phyloP scores from a whole-genome alignment of 169 alveolate genomes.

The Plasmodium cynomolgi region DNA sequence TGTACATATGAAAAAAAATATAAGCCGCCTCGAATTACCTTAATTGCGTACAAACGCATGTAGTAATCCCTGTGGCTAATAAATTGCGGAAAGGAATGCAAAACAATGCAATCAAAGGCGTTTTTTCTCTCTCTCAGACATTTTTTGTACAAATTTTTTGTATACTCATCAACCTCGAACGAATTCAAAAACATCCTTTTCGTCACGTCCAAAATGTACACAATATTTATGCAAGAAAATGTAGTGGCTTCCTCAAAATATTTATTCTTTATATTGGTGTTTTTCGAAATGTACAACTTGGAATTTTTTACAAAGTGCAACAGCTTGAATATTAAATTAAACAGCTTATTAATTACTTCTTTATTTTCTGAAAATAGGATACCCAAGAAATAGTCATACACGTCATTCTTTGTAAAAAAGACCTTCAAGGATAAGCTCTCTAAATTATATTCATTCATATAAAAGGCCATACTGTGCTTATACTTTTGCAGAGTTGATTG shows the following conservation, averaged over 20 bases:
- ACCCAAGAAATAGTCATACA: conserved; percentile 29
- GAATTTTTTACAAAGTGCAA: conserved; percentile 41
- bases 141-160: conserved; percentile 42
- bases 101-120: conserved; percentile 39
- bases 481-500: not conserved
- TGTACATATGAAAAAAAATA: not conserved
- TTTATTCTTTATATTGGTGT: conserved; percentile 35
- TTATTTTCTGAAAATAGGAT: conserved; percentile 58
- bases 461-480: not conserved
- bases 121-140: conserved; percentile 6
- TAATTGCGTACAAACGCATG: conserved; percentile 26
- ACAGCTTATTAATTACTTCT: conserved; percentile 36
- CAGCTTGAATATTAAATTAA: conserved; percentile 38
- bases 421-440: conserved; percentile 10
- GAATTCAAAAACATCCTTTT: conserved; percentile 26
- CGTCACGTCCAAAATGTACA: conserved; percentile 47
- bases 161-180: conserved; percentile 49
- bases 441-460: conserved; percentile 34
- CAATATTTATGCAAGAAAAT: conserved; percentile 49
- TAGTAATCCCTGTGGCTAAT: conserved; percentile 30
- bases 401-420: conserved; percentile 23
- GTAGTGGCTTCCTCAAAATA: conserved; percentile 41
- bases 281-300: conserved; percentile 30
- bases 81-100: conserved; percentile 7
- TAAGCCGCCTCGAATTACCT: conserved; percentile 9